Percentiles rank a stretch among this genome's conserved stretches.
Conservation (phyloP, 2,329 filamentous ascomycete genomes). For the Curvularia verruculosa region DNA sequence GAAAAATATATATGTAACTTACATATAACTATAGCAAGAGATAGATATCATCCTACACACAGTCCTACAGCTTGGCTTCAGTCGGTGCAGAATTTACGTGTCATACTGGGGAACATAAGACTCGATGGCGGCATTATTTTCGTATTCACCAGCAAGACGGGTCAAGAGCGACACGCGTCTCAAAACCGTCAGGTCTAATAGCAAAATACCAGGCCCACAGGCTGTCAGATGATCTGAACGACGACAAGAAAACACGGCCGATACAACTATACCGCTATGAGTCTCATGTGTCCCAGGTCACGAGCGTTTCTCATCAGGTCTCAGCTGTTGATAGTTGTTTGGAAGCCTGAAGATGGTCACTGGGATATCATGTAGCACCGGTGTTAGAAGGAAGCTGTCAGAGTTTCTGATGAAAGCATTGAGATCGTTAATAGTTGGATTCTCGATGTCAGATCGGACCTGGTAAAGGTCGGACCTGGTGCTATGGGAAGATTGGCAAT, state of each 20-base stretch:
- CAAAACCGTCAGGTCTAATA: not conserved
- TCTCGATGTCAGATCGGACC: too few relatives aligned
- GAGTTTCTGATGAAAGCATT: conserved; percentile 62
- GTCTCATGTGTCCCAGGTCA: conserved; percentile 50
- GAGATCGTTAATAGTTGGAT: conserved; percentile 69
- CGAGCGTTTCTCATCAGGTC: conserved; percentile 19
- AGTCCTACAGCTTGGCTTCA: not conserved
- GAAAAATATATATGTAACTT: too few relatives aligned
- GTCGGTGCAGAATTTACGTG: not conserved
- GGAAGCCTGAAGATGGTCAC: not conserved
- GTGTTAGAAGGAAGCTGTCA: conserved; percentile 55
- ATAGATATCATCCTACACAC: not conserved
- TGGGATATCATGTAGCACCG: conserved; percentile 52
- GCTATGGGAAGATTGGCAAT: conserved; percentile 70
- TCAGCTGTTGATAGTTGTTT: fast-evolving
- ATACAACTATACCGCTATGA: conserved; percentile 46
- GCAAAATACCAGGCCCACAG: not conserved
- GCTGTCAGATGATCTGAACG: conserved; percentile 23
- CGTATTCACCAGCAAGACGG: not conserved
- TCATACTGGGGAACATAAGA: too few relatives aligned
- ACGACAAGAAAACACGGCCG: conserved; percentile 51
- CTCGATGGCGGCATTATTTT: not conserved
- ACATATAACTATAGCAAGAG: not conserved
- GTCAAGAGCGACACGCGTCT: not conserved
- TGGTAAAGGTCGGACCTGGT: too few relatives aligned